Base-by-base conservation (phyloP, 202 grass and related monocot species). In the Digitaria exilis region DNA sequence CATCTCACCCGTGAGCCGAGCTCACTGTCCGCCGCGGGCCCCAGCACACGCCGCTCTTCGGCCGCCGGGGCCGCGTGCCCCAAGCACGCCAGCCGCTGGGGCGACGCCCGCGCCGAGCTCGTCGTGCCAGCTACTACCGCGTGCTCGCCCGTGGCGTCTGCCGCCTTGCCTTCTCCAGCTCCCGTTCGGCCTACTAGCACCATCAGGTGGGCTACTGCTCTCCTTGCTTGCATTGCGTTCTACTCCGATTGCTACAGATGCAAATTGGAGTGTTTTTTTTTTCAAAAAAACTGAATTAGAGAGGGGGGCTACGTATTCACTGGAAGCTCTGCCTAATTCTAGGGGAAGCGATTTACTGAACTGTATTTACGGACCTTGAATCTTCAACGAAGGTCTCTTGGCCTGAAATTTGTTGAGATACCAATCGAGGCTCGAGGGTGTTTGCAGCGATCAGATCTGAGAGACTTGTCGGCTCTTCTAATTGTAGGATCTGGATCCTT, bases 31-130 rank as follows among this genome's bases (percentile, higher is more conserved):
- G n/a, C n/a, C n/a, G n/a, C n/a, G n/a, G n/a, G n/a, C n/a, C n/a
- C n/a, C n/a, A n/a, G n/a, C n/a, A n/a, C n/a, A n/a, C n/a, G n/a
- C n/a, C n/a, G n/a, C n/a, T n/a, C n/a, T n/a, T n/a, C n/a, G n/a
- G n/a, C 87, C 90, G 41, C 85, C 89, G 16, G 90, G 81, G 85
- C 89, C 50, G 79, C 91, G 41, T 78, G n/a, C n/a, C n/a, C 71
- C 58, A 90, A 95, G 74, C 81, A 93, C 89, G 90, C 96, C 8
- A 80, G 75, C 62, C 79, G 89, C 17, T 98, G 80, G 91, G 82
- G 96, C 96, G 90, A 98, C 96, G 35, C 89, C 96, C 84, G 96
- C 95, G 84, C 92, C 90, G 5, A 64, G 72, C 75, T n/a, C 84
- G 87, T 58, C 89, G 96, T 55, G 83, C 80, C 22, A 68, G 77